Base-by-base conservation (phyloP, 2,329 filamentous ascomycete genomes). In the Sclerotinia sclerotiorum region DNA sequence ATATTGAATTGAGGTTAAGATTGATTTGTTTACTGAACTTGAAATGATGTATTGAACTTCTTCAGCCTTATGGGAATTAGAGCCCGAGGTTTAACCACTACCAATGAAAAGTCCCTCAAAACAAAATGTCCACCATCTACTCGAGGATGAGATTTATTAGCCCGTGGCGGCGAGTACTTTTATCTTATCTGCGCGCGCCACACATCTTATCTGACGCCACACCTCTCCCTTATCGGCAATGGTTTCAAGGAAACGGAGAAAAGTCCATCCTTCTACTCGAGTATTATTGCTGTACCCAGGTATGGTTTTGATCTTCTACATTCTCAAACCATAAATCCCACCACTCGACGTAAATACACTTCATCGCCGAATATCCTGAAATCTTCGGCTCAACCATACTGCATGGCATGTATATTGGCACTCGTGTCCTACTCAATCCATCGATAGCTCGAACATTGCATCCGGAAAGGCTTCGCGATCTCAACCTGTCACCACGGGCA, bases 11-110 rank as follows among this genome's bases (percentile, higher is more conserved):
- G 35, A 35, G 6, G 61, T 64, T 29, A 8, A 55, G 21, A 64
- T 39, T 11, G 8, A 48, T 21, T 35, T 35, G 44, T 21, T 19
- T 19, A 21, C 19, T 32, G 7, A 24, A 29, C 58, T 48, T 48
- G 17, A 17, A 6, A 42, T 42, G 3, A 24, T 27, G 11, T 27
- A 17, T 24, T 56, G 35, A 29, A 32, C 17, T 19, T 56, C n/a
- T 62, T 62, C 58, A 62, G 58, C 58, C 58, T 62, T 62, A 62
- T 49, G 58, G n/a, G 10, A 35, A 49, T 24, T 5, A 32, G 3
- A 19, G 13, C 32, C 60, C 60, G 60, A 51, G 1, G 29, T 51
- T 62, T 39, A 62, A 35, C 58, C 60, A 15, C 56, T 29, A 46
- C 56, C 24, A 58, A 58, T 58, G 39, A 58, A 44, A 27, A 7